A percentile compares a stretch with the other conserved stretches of the same genome.
These are phyloP conservation scores for Nephelium lappaceum DNA, from an alignment of 345 rosid genomes.

Conservation along the genomic window DNA sequence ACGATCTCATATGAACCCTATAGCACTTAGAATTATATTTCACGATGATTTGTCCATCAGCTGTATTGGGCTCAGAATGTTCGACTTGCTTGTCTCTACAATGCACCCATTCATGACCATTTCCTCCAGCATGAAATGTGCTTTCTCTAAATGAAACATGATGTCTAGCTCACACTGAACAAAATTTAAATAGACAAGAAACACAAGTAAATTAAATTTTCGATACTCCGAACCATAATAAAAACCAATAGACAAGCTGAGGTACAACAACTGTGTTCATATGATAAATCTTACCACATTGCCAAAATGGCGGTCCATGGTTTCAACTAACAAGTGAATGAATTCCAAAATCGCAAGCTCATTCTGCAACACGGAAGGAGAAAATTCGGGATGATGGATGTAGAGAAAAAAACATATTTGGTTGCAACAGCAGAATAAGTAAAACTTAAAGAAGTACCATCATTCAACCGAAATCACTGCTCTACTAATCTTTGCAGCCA, in stretches of 20 bases:
- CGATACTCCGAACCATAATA: slow-evolving; percentile 8
- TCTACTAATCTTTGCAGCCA: not conserved
- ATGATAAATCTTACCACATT: slow-evolving; percentile 67
- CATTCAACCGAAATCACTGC: not conserved
- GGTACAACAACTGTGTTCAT: not conserved
- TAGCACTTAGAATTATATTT: slow-evolving; percentile 7
- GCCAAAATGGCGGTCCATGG: slow-evolving; percentile 98
- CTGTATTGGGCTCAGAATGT: slow-evolving; percentile 76
- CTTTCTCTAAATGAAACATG: slow-evolving; percentile 98
- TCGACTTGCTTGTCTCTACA: slow-evolving; percentile 91
- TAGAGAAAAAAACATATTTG: not conserved
- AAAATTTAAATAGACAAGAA: not conserved
- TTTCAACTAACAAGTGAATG: slow-evolving; percentile 94
- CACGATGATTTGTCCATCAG: slow-evolving; percentile 85
- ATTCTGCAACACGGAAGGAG: slow-evolving; percentile 44
- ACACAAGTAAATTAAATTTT: not conserved
- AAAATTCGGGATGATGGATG: not conserved
- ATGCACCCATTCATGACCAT: slow-evolving; percentile 97
- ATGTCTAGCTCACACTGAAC: slow-evolving; percentile 93
- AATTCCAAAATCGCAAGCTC: slow-evolving; percentile 95
- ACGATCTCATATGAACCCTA: slow-evolving; percentile 6
- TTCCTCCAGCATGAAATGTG: slow-evolving; percentile 98
- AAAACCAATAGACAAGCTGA: not conserved
- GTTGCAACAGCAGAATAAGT: not conserved
- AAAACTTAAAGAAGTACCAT: not conserved